phyloP scores from a whole-genome alignment of 768 basidiomycete species.

The Pleurotus sapidus region DNA sequence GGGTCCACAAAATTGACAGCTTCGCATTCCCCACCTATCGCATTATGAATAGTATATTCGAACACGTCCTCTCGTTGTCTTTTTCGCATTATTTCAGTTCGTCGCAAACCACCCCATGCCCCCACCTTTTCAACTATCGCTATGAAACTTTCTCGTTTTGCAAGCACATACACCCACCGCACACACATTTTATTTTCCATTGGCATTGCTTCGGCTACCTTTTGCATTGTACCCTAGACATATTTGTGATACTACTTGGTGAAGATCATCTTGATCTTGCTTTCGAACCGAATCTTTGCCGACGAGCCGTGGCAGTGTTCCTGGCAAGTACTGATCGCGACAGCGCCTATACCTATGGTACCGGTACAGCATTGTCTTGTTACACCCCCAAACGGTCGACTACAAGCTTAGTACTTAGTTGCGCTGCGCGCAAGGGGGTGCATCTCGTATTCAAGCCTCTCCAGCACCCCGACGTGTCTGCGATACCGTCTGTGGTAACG shows the following conservation, averaged over 20 bases:
- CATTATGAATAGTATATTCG: constrained; percentile 29
- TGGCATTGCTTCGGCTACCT: constrained; percentile 17
- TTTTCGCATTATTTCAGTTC: constrained; percentile 14
- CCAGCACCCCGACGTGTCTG: background rate
- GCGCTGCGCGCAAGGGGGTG: no score
- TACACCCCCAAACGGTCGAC: background rate
- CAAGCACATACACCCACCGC: constrained; percentile 28
- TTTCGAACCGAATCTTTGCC: background rate
- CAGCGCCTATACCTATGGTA: background rate
- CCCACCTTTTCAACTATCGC: constrained; percentile 4
- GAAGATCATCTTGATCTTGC: background rate
- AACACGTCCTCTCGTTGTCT: constrained; percentile 23
- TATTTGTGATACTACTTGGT: constrained; percentile 20
- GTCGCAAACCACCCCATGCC: constrained; percentile 3
- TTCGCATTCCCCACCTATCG: constrained; percentile 19
- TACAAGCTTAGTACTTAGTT: background rate
- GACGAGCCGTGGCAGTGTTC: background rate
- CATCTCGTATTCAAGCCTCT: background rate
- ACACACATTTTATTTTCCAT: constrained; percentile 21
- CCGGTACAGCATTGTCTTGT: constrained; percentile 1
- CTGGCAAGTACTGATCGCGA: background rate
- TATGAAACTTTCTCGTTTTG: constrained; percentile 20
- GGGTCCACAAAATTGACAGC: constrained; percentile 52
- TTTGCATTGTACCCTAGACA: constrained; percentile 49
- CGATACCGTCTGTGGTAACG: background rate